These are phyloP conservation scores for Westerdykella sp. DNA, from an alignment of 2,329 filamentous ascomycete genomes.

Conservation along the genomic window DNA sequence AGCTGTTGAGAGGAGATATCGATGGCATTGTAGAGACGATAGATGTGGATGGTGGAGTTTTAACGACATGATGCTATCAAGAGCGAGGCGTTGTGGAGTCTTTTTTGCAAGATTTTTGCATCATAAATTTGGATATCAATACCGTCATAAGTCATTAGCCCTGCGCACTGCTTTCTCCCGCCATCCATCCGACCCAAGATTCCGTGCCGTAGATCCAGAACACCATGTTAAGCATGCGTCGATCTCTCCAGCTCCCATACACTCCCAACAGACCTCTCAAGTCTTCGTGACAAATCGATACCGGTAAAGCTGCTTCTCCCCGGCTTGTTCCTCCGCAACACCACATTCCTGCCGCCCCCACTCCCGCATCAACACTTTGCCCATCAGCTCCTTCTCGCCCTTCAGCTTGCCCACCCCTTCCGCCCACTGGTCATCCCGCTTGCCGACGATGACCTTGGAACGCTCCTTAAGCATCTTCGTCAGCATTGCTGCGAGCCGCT, in stretches of 20 bases:
- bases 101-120: too few species aligned
- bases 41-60: not conserved
- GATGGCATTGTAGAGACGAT: too few species aligned
- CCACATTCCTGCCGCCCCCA: constrained; percentile 34
- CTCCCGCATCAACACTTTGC: constrained; percentile 29
- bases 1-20: not conserved
- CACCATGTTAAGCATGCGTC: too few species aligned
- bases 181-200: too few species aligned
- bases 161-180: too few species aligned
- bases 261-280: too few species aligned
- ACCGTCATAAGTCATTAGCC: too few species aligned
- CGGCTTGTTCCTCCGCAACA: constrained; percentile 13
- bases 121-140: too few species aligned
- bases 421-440: constrained; percentile 31
- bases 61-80: not conserved
- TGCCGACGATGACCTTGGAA: constrained; percentile 23
- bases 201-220: too few species aligned
- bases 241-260: too few species aligned
- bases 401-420: constrained; percentile 18
- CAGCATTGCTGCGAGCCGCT: constrained; percentile 23
- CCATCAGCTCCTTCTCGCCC: constrained; percentile 25
- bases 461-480: constrained; percentile 29
- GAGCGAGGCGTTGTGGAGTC: not conserved
- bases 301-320: constrained; percentile 22
- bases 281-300: constrained; percentile 21